These are phyloP conservation scores for Tuber melanosporum DNA, from an alignment of 495 filamentous ascomycete genomes.

Conservation along the genomic window DNA sequence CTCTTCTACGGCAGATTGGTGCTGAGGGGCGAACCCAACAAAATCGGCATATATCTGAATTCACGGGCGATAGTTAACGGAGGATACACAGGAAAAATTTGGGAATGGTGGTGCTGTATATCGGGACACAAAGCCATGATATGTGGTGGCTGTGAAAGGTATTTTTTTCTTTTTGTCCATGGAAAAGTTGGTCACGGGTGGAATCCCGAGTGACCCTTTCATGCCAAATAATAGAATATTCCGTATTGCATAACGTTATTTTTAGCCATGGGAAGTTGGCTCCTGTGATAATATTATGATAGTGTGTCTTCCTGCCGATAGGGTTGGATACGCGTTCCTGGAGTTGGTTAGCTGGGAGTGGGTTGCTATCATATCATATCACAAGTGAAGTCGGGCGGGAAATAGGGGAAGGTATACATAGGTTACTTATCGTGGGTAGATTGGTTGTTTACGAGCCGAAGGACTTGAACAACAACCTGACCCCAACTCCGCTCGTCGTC, in stretches of 20 bases:
- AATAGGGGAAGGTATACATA: not conserved
- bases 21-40: not conserved
- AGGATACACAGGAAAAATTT: not conserved
- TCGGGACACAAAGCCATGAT: not conserved
- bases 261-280: not conserved
- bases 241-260: not conserved
- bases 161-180: not conserved
- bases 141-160: not conserved
- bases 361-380: not conserved
- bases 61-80: not conserved
- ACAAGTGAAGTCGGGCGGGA: not conserved
- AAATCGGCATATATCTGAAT: not conserved
- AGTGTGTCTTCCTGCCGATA: not conserved
- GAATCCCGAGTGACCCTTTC: not conserved
- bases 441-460: not conserved
- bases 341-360: not conserved
- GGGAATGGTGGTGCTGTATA: not conserved
- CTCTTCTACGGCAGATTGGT: not conserved
- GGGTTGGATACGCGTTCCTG: not conserved
- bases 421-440: not conserved
- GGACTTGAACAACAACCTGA: not conserved
- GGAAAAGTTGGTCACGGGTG: not conserved
- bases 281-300: not conserved
- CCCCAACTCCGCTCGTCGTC: slow-evolving; percentile 7
- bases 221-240: not conserved